Evolutionary conservation across 202 grass and related monocot genomes (phyloP).

Genomic region (Dendrocalamus latiflorus): DNA sequence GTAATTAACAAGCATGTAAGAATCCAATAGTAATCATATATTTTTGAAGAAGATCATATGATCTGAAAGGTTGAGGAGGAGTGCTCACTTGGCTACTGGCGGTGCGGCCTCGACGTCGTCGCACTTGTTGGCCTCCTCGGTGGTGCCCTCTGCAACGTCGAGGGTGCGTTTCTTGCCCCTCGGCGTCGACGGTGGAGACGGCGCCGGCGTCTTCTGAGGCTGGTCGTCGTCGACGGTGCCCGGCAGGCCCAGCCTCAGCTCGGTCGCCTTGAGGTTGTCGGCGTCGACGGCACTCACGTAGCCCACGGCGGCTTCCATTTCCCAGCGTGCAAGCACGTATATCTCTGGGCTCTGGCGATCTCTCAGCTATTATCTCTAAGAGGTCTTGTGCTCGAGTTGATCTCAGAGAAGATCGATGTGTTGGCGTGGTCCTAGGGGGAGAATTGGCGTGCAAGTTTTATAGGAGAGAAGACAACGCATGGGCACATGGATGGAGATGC

Average conservation of each 20-base stretch:
- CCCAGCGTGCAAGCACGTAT: not conserved
- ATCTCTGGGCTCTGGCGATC: not conserved
- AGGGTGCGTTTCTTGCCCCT: constrained; percentile 50
- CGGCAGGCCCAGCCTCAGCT: constrained; percentile 91
- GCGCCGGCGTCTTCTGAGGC: not conserved
- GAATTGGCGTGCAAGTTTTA: constrained; percentile 31
- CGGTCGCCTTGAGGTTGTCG: constrained; percentile 65
- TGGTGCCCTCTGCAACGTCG: not conserved
- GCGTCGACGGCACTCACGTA: constrained; percentile 14
- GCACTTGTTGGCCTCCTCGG: not conserved
- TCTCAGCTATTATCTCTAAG: not conserved
- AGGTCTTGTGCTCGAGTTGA: not conserved
- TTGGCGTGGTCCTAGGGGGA: not conserved
- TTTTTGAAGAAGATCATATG: not conserved
- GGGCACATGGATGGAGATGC: not conserved
- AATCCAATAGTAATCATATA: not conserved
- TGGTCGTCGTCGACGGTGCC: constrained; percentile 27
- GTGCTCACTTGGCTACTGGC: constrained; percentile 51
- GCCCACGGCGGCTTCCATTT: constrained; percentile 60
- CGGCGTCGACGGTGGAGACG: not conserved
- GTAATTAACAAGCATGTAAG: constrained; percentile 3
- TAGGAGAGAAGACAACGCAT: not conserved
- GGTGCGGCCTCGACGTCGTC: constrained; percentile 29
- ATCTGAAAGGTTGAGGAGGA: not conserved
- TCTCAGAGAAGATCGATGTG: not conserved